A percentile compares a stretch with the other conserved stretches of the same genome.
These are phyloP conservation scores for Salix dunnii DNA, from an alignment of 345 rosid species.

Conservation along the genomic window DNA sequence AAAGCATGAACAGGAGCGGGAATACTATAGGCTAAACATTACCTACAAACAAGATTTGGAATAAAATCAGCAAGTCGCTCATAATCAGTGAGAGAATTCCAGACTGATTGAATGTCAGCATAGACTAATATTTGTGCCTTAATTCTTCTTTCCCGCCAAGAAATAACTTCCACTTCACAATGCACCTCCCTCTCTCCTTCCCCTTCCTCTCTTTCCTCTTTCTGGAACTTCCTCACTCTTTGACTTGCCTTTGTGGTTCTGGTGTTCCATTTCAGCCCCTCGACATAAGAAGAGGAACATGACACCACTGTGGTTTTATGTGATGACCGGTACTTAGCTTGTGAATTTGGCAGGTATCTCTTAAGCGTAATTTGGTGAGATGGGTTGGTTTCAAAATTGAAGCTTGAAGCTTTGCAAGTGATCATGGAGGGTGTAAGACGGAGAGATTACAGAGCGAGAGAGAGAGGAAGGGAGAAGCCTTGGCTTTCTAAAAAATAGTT, in stretches of 20 bases:
- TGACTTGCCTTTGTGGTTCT: background rate
- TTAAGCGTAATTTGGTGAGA: background rate
- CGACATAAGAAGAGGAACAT: background rate
- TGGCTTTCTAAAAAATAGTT: too few relatives aligned
- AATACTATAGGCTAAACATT: background rate
- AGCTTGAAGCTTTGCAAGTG: background rate
- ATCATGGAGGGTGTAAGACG: background rate
- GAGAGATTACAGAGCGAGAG: background rate
- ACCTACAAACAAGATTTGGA: constrained; percentile 90
- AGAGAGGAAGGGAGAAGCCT: background rate
- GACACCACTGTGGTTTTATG: background rate
- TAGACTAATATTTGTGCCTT: constrained; percentile 57
- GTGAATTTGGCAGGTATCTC: background rate
- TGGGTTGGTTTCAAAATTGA: background rate
- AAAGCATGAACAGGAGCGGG: background rate
- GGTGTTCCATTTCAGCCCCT: background rate
- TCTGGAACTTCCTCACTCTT: background rate
- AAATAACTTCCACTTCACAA: constrained; percentile 76
- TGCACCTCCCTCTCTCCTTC: constrained; percentile 53
- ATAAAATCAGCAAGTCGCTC: constrained; percentile 90
- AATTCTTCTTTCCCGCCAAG: constrained; percentile 89
- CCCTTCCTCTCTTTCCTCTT: background rate
- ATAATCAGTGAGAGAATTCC: constrained; percentile 89
- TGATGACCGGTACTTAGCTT: background rate
- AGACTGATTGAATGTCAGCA: constrained; percentile 64